phyloP scores from a whole-genome alignment of 2,329 filamentous ascomycete genomes.

The Arachnomyces sp. region DNA sequence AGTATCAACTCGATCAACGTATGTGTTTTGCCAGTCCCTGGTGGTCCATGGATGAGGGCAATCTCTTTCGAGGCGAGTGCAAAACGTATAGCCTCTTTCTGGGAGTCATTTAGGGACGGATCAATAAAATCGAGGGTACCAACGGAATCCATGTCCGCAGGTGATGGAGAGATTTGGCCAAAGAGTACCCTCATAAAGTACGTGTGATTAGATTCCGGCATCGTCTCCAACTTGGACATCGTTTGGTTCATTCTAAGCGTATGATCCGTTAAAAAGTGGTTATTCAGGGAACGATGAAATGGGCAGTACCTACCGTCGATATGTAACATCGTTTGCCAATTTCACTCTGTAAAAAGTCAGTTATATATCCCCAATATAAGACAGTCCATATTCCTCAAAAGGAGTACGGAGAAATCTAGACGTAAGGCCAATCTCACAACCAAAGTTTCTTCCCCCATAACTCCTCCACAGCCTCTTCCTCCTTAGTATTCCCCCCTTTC shows the following conservation, averaged over 20 bases:
- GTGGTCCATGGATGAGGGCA: conserved; percentile 87
- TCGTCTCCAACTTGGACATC: conserved; percentile 53
- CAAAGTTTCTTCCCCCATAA: conserved; percentile 53
- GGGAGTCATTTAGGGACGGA: conserved; percentile 52
- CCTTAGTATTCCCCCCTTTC: conserved; percentile 26
- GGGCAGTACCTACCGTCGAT: conserved; percentile 44
- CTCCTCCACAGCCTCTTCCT: conserved; percentile 40
- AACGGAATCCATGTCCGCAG: conserved; percentile 39
- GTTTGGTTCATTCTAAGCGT: conserved; percentile 52
- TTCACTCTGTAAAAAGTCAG: conserved; percentile 45
- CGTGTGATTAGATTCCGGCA: conserved; percentile 49
- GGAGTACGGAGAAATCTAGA: conserved; percentile 4
- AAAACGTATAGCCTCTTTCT: conserved; percentile 64
- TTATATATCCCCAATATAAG: conserved; percentile 6
- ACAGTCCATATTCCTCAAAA: no score
- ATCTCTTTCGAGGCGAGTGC: conserved; percentile 75
- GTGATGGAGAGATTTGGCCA: conserved; percentile 49
- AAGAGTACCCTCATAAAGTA: conserved; percentile 55
- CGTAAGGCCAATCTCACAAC: conserved; percentile 44
- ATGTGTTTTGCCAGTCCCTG: conserved; percentile 94
- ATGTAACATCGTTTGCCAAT: conserved; percentile 59
- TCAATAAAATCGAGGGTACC: conserved; percentile 48
- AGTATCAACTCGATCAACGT: conserved; percentile 91
- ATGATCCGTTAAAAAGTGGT: conserved; percentile 8
- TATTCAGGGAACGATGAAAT: neutral